These are phyloP conservation scores for Arctostaphylos glauca DNA, from an alignment of 148 eudicot genomes.

Conservation along the genomic window DNA sequence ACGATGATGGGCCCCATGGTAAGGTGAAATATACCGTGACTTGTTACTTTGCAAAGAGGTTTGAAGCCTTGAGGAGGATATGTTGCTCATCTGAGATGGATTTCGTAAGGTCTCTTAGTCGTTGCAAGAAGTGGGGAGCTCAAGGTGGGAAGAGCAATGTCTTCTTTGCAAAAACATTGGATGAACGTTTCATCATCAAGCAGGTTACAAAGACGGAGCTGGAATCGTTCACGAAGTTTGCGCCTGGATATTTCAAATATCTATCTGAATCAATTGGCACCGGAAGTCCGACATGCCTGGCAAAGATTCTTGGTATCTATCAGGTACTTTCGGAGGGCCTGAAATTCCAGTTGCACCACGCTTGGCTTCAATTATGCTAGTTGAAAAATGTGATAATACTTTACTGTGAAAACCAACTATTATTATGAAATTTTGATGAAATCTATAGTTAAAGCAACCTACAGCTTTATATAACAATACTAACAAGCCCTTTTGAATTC, in stretches of 20 bases:
- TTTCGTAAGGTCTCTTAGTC: conserved; percentile 76
- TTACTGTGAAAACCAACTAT: not conserved
- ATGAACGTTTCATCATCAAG: conserved; percentile 87
- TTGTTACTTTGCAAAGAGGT: conserved; percentile 76
- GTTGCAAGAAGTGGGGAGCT: conserved; percentile 98
- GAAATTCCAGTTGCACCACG: not conserved
- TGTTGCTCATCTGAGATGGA: conserved; percentile 89
- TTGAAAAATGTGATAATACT: not conserved
- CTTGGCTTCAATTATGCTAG: not conserved
- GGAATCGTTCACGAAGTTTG: conserved; percentile 89
- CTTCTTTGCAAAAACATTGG: conserved; percentile 86
- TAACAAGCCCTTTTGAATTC: not conserved
- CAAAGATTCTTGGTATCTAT: conserved; percentile 88
- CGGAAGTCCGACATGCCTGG: conserved; percentile 90
- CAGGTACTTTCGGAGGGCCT: conserved; percentile 59
- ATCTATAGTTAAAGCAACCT: not conserved
- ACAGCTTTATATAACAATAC: not conserved
- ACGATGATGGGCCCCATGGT: conserved; percentile 64
- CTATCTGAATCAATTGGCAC: conserved; percentile 65
- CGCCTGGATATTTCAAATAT: conserved; percentile 82
- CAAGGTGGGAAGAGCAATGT: conserved; percentile 80
- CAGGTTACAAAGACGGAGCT: conserved; percentile 98
- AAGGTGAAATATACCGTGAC: conserved; percentile 78
- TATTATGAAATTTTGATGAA: not conserved
- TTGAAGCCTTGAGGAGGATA: conserved; percentile 86